Percentiles rank a stretch among this genome's conserved stretches.
These are phyloP conservation scores for Aristolochia contorta DNA, from an alignment of 164 flowering plant species.

Conservation along the genomic window DNA sequence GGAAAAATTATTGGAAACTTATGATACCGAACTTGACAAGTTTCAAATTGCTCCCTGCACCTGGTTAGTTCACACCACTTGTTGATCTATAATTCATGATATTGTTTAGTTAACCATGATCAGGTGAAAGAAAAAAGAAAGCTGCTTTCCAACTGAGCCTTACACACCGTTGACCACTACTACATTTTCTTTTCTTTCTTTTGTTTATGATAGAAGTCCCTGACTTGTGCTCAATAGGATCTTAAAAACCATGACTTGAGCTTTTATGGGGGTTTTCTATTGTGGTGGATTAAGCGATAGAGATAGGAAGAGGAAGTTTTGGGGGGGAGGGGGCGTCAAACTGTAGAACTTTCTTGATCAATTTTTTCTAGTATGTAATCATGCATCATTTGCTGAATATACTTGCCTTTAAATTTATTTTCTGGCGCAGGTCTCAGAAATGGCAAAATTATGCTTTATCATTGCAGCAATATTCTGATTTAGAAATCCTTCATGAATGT, in stretches of 20 bases:
- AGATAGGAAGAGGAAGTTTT: no score
- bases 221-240: no score
- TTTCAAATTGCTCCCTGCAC: constrained; percentile 62
- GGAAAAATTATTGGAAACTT: constrained; percentile 73
- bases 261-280: no score
- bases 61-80: constrained; percentile 39
- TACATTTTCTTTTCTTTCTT: not conserved
- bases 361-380: no score
- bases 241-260: no score
- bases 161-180: not conserved
- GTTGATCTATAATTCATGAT: not conserved
- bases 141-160: not conserved
- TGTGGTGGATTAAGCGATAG: no score
- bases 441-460: constrained; percentile 24
- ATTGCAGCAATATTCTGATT: constrained; percentile 42
- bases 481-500: constrained; percentile 50
- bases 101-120: no score
- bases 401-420: not conserved
- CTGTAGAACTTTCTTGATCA: no score
- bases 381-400: no score
- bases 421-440: constrained; percentile 31
- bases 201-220: not conserved
- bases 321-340: no score
- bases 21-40: constrained; percentile 50
- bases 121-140: not conserved